Conservation (phyloP, 2,329 filamentous ascomycete genomes). For the Claviceps paspali region DNA sequence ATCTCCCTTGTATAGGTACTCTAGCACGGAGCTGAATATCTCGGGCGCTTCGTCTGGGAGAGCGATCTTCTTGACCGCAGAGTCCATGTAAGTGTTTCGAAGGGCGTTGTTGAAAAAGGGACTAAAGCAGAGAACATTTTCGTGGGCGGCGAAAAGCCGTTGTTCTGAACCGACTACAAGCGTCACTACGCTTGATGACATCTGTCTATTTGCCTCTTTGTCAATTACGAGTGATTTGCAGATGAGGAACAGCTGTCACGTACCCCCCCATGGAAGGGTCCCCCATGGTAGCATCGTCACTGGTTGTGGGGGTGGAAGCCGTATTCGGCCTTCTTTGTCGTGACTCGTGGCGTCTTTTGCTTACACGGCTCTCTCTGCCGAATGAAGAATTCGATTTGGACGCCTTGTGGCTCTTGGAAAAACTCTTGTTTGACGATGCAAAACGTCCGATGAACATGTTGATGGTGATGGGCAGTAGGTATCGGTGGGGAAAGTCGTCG, state of each 20-base stretch:
- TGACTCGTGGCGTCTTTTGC: constrained; percentile 38
- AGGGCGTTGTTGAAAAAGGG: constrained; percentile 50
- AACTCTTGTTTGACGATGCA: constrained; percentile 33
- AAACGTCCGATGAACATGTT: constrained; percentile 34
- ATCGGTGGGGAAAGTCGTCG: not conserved
- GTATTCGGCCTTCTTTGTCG: constrained; percentile 32
- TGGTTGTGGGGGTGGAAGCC: constrained; percentile 22
- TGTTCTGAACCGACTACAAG: constrained; percentile 68
- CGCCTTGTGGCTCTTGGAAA: constrained; percentile 34
- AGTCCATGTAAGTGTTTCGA: constrained; percentile 20
- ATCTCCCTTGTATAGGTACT: constrained; percentile 88
- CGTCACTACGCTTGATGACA: constrained; percentile 57
- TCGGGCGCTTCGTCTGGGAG: constrained; percentile 79
- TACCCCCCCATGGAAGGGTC: constrained; percentile 30
- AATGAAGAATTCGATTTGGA: constrained; percentile 39
- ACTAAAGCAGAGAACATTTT: constrained; percentile 65
- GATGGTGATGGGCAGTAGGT: not conserved
- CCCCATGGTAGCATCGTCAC: constrained; percentile 25
- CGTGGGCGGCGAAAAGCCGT: constrained; percentile 81
- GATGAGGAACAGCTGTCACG: constrained; percentile 9
- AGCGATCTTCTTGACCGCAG: constrained; percentile 49
- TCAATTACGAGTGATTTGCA: not conserved
- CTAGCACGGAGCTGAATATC: constrained; percentile 77
- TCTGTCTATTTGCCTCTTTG: not conserved
- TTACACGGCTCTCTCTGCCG: constrained; percentile 36